Evolutionary conservation across 1,284 basidiomycete genomes (phyloP).

Genomic region (Exobasidium cylindrosporum): DNA sequence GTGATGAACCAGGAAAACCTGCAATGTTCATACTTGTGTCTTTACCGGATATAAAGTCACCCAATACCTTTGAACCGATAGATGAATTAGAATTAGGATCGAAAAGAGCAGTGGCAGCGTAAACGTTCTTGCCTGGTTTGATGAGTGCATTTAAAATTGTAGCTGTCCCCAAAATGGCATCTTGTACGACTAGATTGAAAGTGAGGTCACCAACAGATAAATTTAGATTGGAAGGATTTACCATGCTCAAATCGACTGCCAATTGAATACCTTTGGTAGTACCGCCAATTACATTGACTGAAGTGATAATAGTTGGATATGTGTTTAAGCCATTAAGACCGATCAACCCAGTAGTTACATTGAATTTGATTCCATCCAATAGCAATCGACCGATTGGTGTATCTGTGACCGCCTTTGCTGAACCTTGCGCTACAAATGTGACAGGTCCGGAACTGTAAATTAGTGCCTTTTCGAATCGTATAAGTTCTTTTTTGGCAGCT

Average conservation of each 20-base stretch:
- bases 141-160: constrained; percentile 43
- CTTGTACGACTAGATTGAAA: constrained; percentile 62
- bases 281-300: constrained; percentile 71
- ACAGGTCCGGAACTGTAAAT: constrained; percentile 59
- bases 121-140: constrained; percentile 40
- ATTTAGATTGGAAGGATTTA: constrained; percentile 71
- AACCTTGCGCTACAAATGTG: constrained; percentile 66
- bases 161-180: constrained; percentile 46
- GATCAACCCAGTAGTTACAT: constrained; percentile 67
- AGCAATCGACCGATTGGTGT: constrained; percentile 68
- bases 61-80: constrained; percentile 66
- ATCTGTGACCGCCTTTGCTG: constrained; percentile 66
- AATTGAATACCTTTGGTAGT: constrained; percentile 65
- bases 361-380: constrained; percentile 71
- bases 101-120: constrained; percentile 46
- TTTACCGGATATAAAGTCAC: constrained; percentile 66
- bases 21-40: constrained; percentile 50
- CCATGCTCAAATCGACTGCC: constrained; percentile 63
- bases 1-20: constrained; percentile 66
- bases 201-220: constrained; percentile 56
- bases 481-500: constrained; percentile 50
- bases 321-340: constrained; percentile 68
- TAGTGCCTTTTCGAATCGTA: constrained; percentile 53
- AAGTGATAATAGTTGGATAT: constrained; percentile 62
- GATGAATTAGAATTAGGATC: constrained; percentile 67